Base-by-base conservation (phyloP, 106 monocot species). In the Acorus gramineus region DNA sequence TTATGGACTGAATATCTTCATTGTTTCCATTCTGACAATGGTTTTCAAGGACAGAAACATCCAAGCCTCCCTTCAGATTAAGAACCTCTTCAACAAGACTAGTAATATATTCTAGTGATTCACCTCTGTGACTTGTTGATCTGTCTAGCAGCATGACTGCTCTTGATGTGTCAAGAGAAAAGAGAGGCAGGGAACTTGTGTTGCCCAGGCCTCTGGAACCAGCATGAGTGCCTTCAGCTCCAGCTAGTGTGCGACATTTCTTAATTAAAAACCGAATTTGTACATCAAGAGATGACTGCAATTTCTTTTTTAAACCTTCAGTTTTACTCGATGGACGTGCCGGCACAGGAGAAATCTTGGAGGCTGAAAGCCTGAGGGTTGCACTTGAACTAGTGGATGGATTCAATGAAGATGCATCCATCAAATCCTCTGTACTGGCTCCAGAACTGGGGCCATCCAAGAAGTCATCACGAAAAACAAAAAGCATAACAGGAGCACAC, bases 241-340 rank as follows among this genome's bases (percentile, higher is more conserved):
- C 77, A 55, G 64, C 72, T 49, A 93, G 80, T 48, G 69, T 76
- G 14, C 93, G 82, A 42, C 81, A 88, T 77, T 86, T 98, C 74
- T 98, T 98, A 11, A 92, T 77, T 73, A 98, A 83, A 58, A 92
- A 83, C 7, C 98, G 66, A 50, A 98, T 70, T 57, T 98, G 92
- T 50, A 81, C 14, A 50, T 98, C 92, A 49, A 98, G 74, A 64
- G 85, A 85, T 14, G 83, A 74, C 59, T 78, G 83, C 57, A 98
- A 69, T 66, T 84, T 87, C 65, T 89, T 98, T 62, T 67, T 88
- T 45, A 75, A 79, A 55, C 75, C 71, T 59, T 87, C 87, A 42
- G 54, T 67, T 85, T 77, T 98, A 73, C 52, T 85, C 6, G 51
- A 53, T 10, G 87, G 72, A 1, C 82, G 81, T 52, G 87, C 67